These are phyloP conservation scores for Colletotrichum sp. DNA, from an alignment of 2,329 filamentous ascomycete species.

Conservation along the genomic window DNA sequence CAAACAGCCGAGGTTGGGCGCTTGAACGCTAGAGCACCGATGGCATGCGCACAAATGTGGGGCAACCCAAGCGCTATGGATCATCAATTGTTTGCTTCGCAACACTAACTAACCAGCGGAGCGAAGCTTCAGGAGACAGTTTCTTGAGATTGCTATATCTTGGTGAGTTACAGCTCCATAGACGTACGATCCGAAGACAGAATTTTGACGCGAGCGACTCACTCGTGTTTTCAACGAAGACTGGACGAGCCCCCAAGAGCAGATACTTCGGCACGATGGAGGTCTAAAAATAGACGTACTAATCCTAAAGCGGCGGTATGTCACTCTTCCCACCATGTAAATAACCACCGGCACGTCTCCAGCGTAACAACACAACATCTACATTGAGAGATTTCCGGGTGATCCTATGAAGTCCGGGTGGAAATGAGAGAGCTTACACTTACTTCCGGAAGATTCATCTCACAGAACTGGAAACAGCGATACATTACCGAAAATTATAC, in stretches of 20 bases:
- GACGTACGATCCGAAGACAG: neutral
- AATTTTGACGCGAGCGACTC: neutral
- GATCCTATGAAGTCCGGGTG: neutral
- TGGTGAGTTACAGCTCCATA: neutral
- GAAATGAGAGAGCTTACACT: neutral
- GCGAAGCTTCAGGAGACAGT: neutral
- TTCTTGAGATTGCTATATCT: neutral
- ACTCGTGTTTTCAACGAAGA: neutral
- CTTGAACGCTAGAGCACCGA: neutral
- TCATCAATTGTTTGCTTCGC: neutral
- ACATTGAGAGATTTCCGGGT: neutral
- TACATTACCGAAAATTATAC: neutral
- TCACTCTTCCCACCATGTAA: neutral
- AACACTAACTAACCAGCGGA: neutral
- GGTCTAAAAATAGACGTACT: neutral
- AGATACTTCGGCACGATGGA: neutral
- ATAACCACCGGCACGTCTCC: neutral
- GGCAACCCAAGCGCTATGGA: neutral
- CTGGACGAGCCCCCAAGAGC: neutral
- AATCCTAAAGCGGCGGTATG: neutral
- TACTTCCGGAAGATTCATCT: neutral
- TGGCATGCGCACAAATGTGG: neutral
- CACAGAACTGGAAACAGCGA: neutral
- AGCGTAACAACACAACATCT: neutral
- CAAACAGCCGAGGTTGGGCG: constrained; percentile 10